Evolutionary conservation across 345 rosid species (phyloP), one percentile per base, ranked within the genome.

Genomic region (Murraya koenigii): DNA sequence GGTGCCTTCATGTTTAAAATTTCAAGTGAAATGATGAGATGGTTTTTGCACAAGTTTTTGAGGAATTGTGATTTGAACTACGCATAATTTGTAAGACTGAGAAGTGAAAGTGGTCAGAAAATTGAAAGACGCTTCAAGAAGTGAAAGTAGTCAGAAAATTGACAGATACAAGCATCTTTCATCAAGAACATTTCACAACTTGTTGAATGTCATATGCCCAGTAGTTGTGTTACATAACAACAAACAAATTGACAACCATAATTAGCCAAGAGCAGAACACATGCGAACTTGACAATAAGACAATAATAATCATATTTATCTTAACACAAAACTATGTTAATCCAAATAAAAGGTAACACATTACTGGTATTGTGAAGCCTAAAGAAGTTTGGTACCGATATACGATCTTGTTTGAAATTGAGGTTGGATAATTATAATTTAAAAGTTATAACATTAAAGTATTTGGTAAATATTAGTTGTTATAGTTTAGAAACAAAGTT

Each of bases 321-420:
- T 63, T 4, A 49, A 39, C 25, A 20, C 8, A 73, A 61, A 38
- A 36, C 66, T 22, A 11, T 61, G 54, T 63, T 11, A 75, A 69
- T 56, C 28, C 62, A n/a, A 44, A 22, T 17, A 67, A 66, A 41
- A 66, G 15, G 5, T 28, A 20, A 11, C 75, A 72, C 44, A 55
- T 36, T 62, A 77, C 80, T 80, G 79, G 35, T 22, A 14, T 33
- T 56, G 30, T 32, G 79, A 73, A 62, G 82, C 82, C 77, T 81
- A 84, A 38, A 83, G 84, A 52, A 80, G 86, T n/a, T n/a, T n/a
- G n/a, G n/a, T n/a, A n/a, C n/a, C n/a, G n/a, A n/a, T n/a, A n/a
- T n/a, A n/a, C n/a, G n/a, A n/a, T n/a, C n/a, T n/a, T n/a, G n/a
- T n/a, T n/a, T n/a, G n/a, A n/a, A n/a, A n/a, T n/a, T n/a, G n/a